phyloP scores from a whole-genome alignment of 192 early-diverging fungal genomes.

The Podila verticillata region DNA sequence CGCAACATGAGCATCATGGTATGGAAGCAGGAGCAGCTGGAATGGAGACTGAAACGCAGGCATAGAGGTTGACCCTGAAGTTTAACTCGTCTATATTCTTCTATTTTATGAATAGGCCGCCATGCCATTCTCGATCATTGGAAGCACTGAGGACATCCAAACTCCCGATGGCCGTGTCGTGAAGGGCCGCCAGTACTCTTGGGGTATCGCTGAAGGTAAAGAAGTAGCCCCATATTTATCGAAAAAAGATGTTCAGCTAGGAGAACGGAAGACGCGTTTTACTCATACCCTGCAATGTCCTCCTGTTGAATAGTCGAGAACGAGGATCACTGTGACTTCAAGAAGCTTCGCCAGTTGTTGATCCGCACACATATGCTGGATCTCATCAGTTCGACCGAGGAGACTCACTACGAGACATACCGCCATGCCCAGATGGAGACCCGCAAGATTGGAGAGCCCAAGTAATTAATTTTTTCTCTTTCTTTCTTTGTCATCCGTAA shows the following conservation, averaged over 20 bases:
- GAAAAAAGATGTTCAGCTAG: too few species aligned
- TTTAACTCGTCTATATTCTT: too few species aligned
- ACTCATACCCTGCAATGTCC: too few species aligned
- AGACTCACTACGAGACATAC: slow-evolving; percentile 95
- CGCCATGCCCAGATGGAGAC: slow-evolving; percentile 88
- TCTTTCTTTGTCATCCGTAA: not conserved
- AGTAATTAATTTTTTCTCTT: slow-evolving; percentile 50
- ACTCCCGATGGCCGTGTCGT: slow-evolving; percentile 87
- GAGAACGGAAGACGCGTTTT: too few species aligned
- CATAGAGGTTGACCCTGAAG: too few species aligned
- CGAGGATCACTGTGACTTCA: slow-evolving; percentile 98
- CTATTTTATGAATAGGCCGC: slow-evolving; percentile 59
- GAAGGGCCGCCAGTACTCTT: slow-evolving; percentile 96
- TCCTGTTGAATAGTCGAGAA: slow-evolving; percentile 80
- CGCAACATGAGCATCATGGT: slow-evolving; percentile 87
- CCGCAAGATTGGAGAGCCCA: slow-evolving; percentile 88
- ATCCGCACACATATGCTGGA: slow-evolving; percentile 99
- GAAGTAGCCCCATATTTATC: too few species aligned
- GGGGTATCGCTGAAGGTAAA: slow-evolving; percentile 92
- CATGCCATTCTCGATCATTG: slow-evolving; percentile 97
- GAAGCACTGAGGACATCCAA: slow-evolving; percentile 86
- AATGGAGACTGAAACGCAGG: too few species aligned
- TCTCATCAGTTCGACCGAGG: slow-evolving; percentile 93
- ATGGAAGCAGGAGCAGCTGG: not conserved
- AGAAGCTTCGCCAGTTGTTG: slow-evolving; percentile 94